A percentile compares a stretch with the other conserved stretches of the same genome.
Evolutionary conservation across 768 basidiomycete species (phyloP).

Genomic region (Russula ochroleuca): DNA sequence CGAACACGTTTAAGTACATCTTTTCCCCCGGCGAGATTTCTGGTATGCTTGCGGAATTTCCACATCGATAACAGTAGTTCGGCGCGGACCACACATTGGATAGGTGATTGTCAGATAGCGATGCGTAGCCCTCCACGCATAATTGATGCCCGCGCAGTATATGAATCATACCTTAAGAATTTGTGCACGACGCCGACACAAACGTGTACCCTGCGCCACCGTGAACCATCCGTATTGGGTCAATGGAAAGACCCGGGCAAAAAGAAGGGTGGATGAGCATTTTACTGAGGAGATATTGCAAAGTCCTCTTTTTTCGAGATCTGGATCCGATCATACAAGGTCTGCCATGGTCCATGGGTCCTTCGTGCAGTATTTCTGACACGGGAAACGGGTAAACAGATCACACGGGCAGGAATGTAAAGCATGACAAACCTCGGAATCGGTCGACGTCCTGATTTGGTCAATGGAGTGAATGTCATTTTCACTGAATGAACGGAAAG

Average conservation of each 20-base stretch:
- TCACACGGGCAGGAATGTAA: neutral
- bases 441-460: constrained; percentile 98
- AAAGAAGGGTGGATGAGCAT: constrained; percentile 1
- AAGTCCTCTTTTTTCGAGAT: constrained; percentile 99
- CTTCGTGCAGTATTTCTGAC: constrained; percentile 96
- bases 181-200: constrained; percentile 95
- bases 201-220: constrained; percentile 99
- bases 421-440: constrained; percentile 70
- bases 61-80: constrained; percentile 98
- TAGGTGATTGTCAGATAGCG: constrained; percentile 91
- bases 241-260: constrained; percentile 21
- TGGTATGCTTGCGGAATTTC: constrained; percentile 93
- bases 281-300: constrained; percentile 94
- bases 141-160: constrained; percentile 97
- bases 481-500: constrained; percentile 95
- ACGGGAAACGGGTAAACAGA: constrained; percentile 11
- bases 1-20: constrained; percentile 98
- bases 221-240: constrained; percentile 19
- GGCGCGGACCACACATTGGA: constrained; percentile 99
- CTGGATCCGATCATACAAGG: constrained; percentile 99
- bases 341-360: constrained; percentile 99
- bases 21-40: constrained; percentile 87
- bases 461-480: constrained; percentile 98
- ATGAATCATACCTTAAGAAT: constrained; percentile 93
- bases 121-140: constrained; percentile 99